Evolutionary conservation across 495 filamentous ascomycete species (phyloP), one percentile per base, ranked within the genome.

Genomic region (Penicillium silybi): DNA sequence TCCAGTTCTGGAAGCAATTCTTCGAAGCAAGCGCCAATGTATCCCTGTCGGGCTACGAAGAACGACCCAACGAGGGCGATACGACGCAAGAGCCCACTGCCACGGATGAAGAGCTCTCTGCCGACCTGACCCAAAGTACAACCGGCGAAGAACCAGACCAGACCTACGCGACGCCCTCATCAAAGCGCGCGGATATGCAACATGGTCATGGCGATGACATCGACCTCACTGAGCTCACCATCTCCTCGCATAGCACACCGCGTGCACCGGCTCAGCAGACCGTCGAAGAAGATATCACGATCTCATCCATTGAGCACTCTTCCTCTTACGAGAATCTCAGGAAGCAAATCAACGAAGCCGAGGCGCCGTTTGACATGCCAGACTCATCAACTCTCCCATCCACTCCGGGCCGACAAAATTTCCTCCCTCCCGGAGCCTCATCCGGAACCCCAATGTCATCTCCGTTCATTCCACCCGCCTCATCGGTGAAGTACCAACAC

Each of bases 1-100:
- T 46, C 13, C 59, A 95, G 89, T 97, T 97, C 72, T 98, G 93
- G 93, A 97, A 97, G 71, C 89, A 96, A 75, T 97, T 98, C 81
- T 98, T 98, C 72, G 93, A 98, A 73, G 89, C 92, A 48, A 93
- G 88, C 40, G 93, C 93, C 66, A 98, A 98, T 60, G 92, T 97
- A 20, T 93, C 90, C 2, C 81, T 98, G n/a, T 95, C 91, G 10
- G 90, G 91, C 44, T 96, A 97, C 67, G 92, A 96, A 68, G 93
- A 96, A 61, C 69, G 80, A 43, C 82, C 81, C 18, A 71, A 71
- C 26, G 82, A 80, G 18, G 70, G 70, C 20, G 66, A 68, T 25
- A 76, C 63, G 0, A 63, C 67, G 6, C 75, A 80, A 23, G 79
- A 81, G 26, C 74, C 79, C 20, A 76, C 74, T 13, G 66, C 67